Base-by-base conservation (phyloP, 2,329 filamentous ascomycete genomes). In the Trichoderma sp. region DNA sequence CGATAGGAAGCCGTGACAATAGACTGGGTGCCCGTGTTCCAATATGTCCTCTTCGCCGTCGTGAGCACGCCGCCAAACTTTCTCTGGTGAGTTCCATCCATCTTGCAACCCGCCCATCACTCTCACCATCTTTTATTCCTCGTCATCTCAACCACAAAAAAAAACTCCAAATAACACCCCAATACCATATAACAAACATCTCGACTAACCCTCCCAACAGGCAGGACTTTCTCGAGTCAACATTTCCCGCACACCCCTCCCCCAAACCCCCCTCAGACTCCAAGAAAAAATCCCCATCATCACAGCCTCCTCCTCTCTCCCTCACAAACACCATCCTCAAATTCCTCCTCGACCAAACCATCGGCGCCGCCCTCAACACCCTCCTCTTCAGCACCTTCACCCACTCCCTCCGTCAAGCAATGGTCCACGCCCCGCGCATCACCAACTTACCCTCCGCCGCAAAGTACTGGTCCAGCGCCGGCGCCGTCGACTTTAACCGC, bases 61-160 rank as follows among this genome's bases (percentile, higher is more conserved):
- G 79, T 97, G 72, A 91, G 87, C 80, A 92, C 91, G 53, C 94
- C 94, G 3, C 92, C 92, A 58, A 98, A 98, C 82, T 93, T 94
- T 78, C 79, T 93, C 76, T 97, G 94, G 94, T 90, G 80, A 76
- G 83, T 80, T n/a, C 39, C 43, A 43, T 43, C n/a, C 9, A 43
- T 21, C 9, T 47, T 47, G 15, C 15, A 8, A 8, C 21, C 4
- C 7, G n/a, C n/a, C 21, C 60, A 58, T 34, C 12, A 14, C 30
- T 26, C 36, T 4, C 30, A 32, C 30, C 9, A 32, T 32, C 28
- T 34, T 9, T 34, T 5, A 12, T 34, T 34, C 32, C 12, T 34
- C 32, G 12, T 34, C 36, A 43, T 43, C 18, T 4, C 39, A 47
- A 5, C 18, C 18, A n/a, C 39, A 43, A 9, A 43, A 36, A 36